phyloP scores from a whole-genome alignment of 495 filamentous ascomycete species.

The Annulohypoxylon maeteangense region DNA sequence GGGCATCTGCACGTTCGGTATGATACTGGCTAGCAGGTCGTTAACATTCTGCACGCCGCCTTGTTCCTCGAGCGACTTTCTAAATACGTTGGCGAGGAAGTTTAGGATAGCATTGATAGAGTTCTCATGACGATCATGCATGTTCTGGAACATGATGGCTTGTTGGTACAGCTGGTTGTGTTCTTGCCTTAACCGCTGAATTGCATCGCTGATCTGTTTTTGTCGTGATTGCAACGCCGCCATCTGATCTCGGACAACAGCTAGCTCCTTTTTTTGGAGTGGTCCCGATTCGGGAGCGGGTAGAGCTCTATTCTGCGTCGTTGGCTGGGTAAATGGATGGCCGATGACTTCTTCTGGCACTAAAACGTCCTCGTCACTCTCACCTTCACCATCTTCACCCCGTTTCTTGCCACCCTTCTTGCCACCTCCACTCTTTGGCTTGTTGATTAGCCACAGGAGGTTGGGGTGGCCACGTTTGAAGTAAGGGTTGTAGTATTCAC shows the following conservation, averaged over 20 bases:
- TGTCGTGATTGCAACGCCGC: conserved; percentile 86
- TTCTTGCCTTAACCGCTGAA: conserved; percentile 80
- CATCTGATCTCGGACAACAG: conserved; percentile 80
- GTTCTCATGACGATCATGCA: conserved; percentile 95
- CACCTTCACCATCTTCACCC: conserved; percentile 74
- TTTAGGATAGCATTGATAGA: conserved; percentile 98
- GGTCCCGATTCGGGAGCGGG: conserved; percentile 55
- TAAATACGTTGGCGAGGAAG: conserved; percentile 96
- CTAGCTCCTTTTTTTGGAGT: conserved; percentile 81
- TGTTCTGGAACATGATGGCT: conserved; percentile 85
- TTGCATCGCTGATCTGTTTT: conserved; percentile 79
- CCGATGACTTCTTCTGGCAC: conserved; percentile 50
- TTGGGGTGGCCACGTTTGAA: conserved; percentile 95
- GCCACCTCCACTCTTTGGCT: conserved; percentile 79
- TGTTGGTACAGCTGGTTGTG: conserved; percentile 91
- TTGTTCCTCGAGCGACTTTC: conserved; percentile 70
- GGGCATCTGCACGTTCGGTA: conserved; percentile 68
- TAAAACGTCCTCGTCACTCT: conserved; percentile 74
- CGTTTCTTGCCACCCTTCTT: conserved; percentile 67
- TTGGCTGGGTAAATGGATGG: conserved; percentile 34
- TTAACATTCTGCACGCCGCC: conserved; percentile 74
- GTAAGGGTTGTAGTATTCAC: conserved; percentile 96
- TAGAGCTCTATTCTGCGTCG: conserved; percentile 35
- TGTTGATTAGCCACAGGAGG: conserved; percentile 96
- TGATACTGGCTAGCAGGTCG: conserved; percentile 76